These are phyloP conservation scores for Phytophthora brassicae DNA, from an alignment of 352 stramenopile species.

Conservation along the genomic window DNA sequence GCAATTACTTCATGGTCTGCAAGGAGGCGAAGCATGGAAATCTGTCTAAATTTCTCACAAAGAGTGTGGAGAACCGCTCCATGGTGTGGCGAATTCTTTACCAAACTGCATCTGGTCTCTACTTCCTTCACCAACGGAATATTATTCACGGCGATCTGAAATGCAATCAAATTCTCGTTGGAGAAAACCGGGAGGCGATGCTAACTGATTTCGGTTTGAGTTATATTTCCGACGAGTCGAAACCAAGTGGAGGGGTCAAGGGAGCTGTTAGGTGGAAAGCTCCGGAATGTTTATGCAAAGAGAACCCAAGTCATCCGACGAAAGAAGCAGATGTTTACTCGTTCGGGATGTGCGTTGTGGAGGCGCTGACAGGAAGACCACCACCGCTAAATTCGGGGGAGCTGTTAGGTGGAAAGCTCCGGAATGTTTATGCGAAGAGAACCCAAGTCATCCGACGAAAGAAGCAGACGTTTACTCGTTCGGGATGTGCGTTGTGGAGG, in stretches of 20 bases:
- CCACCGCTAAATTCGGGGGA: no score
- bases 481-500: conserved; percentile 54
- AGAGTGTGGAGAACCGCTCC: background rate
- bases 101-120: conserved; percentile 34
- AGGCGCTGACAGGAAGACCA: conserved; percentile 18
- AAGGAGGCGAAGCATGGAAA: conserved; percentile 29
- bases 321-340: conserved; percentile 46
- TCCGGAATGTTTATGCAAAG: conserved; percentile 28
- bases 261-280: conserved; percentile 26
- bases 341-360: conserved; percentile 57
- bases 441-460: conserved; percentile 8
- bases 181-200: conserved; percentile 20
- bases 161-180: conserved; percentile 55
- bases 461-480: conserved; percentile 52
- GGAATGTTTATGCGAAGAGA: conserved; percentile 22
- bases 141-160: conserved; percentile 62
- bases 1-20: conserved; percentile 26
- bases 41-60: conserved; percentile 26
- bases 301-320: conserved; percentile 1
- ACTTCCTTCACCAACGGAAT: conserved; percentile 38
- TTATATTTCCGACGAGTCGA: conserved; percentile 5
- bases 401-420: conserved; percentile 28
- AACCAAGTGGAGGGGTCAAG: background rate
- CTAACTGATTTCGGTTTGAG: conserved; percentile 37
- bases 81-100: conserved; percentile 34